phyloP scores from a whole-genome alignment of 129 eudicot genomes.

The Tanacetum coccineum region DNA sequence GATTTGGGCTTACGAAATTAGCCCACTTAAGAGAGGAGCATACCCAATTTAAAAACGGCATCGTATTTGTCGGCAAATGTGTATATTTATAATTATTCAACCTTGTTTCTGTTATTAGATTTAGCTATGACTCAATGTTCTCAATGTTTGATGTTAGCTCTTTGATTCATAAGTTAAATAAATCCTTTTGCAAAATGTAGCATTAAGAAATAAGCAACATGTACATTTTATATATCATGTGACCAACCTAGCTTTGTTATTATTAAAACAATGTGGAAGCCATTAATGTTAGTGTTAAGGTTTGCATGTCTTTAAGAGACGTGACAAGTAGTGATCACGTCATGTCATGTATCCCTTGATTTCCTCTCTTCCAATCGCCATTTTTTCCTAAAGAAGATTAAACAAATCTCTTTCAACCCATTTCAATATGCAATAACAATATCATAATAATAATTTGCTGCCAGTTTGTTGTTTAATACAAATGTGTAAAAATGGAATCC shows the following conservation, averaged over 20 bases:
- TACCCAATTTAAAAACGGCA: too few relatives aligned
- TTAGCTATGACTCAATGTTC: too few relatives aligned
- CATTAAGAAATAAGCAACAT: not conserved
- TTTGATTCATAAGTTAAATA: too few relatives aligned
- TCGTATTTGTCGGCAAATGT: too few relatives aligned
- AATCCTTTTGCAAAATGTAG: not conserved
- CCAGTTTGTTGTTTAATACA: conserved; percentile 18
- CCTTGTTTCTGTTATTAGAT: too few relatives aligned
- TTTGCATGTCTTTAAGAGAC: conserved; percentile 33
- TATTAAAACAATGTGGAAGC: conserved; percentile 2
- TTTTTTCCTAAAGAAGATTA: not conserved
- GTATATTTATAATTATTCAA: too few relatives aligned
- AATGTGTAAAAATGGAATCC: conserved; percentile 46
- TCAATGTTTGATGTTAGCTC: too few relatives aligned
- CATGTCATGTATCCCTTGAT: conserved; percentile 21
- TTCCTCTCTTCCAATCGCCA: conserved; percentile 25
- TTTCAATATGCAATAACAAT: not conserved
- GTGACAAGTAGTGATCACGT: conserved; percentile 28
- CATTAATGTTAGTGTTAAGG: conserved; percentile 10
- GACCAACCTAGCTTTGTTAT: not conserved
- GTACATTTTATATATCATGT: not conserved
- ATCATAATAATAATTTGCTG: conserved; percentile 6
- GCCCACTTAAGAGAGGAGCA: too few relatives aligned
- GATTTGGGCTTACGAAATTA: too few relatives aligned
- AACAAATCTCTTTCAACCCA: conserved; percentile 9